Evolutionary conservation across 768 basidiomycete species (phyloP), one percentile per base, ranked within the genome.

Genomic region (Cystofilobasidium macerans): DNA sequence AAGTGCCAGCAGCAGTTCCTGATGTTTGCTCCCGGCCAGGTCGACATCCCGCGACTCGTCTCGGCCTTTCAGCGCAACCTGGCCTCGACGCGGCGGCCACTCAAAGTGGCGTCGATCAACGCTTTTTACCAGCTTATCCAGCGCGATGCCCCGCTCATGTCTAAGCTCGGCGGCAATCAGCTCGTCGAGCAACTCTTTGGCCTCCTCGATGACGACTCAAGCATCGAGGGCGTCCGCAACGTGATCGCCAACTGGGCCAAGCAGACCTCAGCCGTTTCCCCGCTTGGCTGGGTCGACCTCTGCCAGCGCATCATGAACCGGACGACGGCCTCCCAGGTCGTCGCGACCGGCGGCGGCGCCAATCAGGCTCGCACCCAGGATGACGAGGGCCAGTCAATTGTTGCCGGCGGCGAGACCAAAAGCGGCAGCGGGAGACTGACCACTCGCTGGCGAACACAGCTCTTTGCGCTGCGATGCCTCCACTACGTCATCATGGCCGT

Each of bases 271-370:
- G 81, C 88, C 24, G 83, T 88, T 64, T 89, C 92, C 69, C 94
- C 95, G 0, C 91, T 88, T 0, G 95, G 93, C 0, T 99, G 95
- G 95, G 95, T 99, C 64, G 92, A 93, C 73, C 81, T 98, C 1
- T 98, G 94, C 72, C 94, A 97, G 75, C 81, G 91, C 30, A 98
- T 99, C 73, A 97, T 99, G 91, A 85, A 89, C 8, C 82, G 89
- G 13, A 93, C 91, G 14, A 91, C 89, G 6, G 89, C 88, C 1
- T 85, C 86, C 2, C 88, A 87, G 71, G n/a, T n/a, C n/a, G n/a
- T 86, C 84, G 71, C 83, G 82, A 59, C 48, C 61, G 26, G 48
- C 33, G 33, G 51, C 65, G 26, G 51, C 40, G 3, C 32, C 5
- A 81, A 84, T 0, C 64, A 75, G 14, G 80, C 69, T n/a, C 75